Conservation (phyloP, 805 yeast species). For the Candida sithepensis region DNA sequence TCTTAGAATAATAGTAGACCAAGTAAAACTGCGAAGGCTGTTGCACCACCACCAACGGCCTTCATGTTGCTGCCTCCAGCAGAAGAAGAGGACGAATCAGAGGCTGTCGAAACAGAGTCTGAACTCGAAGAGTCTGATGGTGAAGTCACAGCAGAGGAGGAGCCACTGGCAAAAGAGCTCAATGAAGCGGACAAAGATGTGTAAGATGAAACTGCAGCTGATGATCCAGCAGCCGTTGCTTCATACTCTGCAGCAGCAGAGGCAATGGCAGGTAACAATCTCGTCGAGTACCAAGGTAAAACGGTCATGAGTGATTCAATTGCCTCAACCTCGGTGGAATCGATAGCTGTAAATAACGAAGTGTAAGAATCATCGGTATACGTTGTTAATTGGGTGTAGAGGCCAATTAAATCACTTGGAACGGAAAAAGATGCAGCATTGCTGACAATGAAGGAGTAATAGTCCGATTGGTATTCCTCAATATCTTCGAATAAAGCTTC, state of each 20-base stretch:
- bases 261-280: constrained; percentile 17
- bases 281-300: constrained; percentile 26
- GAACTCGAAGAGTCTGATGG: constrained; percentile 1
- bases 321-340: constrained; percentile 2
- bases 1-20: not conserved
- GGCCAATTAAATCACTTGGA: constrained; percentile 11
- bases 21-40: not conserved
- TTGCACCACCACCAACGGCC: not conserved
- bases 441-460: constrained; percentile 11
- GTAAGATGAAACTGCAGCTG: constrained; percentile 3
- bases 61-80: not conserved
- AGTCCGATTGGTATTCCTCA: constrained; percentile 8
- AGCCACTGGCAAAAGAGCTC: no score
- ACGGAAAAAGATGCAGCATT: constrained; percentile 6
- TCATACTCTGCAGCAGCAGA: constrained; percentile 7
- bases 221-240: constrained; percentile 3
- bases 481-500: constrained; percentile 13
- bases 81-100: constrained; percentile 1
- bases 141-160: constrained; percentile 4
- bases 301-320: constrained; percentile 11
- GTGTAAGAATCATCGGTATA: constrained; percentile 37
- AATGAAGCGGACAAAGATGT: constrained; percentile 6
- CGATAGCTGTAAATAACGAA: constrained; percentile 25
- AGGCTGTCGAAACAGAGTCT: constrained; percentile 1
- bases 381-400: constrained; percentile 28